phyloP scores from a whole-genome alignment of 495 filamentous ascomycete genomes.

The Talaromyces trachyspermus region DNA sequence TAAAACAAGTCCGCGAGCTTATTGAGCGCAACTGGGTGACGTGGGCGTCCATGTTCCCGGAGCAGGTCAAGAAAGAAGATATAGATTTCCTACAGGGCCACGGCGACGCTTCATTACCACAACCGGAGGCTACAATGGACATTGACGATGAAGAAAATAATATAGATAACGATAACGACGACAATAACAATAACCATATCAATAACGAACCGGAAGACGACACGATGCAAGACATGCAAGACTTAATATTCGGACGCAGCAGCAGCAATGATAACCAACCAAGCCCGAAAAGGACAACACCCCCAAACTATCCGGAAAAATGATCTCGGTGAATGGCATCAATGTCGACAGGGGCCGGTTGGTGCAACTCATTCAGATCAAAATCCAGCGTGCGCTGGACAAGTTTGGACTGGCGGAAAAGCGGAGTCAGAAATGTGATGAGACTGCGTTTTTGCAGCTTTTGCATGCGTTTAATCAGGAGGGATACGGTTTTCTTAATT shows the following conservation, averaged over 20 bases:
- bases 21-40: conserved; percentile 12
- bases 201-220: conserved; percentile 8
- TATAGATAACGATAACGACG: background rate
- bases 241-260: conserved; percentile 3
- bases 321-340: conserved; percentile 4
- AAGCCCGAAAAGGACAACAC: background rate
- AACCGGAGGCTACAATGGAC: conserved; percentile 1
- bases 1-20: conserved; percentile 7
- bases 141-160: background rate
- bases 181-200: background rate
- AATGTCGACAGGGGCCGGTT: conserved; percentile 2
- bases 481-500: conserved; percentile 11
- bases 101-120: background rate
- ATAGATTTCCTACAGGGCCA: conserved; percentile 6
- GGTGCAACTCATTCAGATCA: conserved; percentile 3
- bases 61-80: conserved; percentile 7
- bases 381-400: conserved; percentile 10
- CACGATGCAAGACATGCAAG: conserved; percentile 9
- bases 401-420: conserved; percentile 4
- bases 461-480: conserved; percentile 9
- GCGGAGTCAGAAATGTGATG: conserved; percentile 10
- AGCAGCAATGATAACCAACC: too few species aligned
- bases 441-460: conserved; percentile 9
- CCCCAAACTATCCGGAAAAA: conserved; percentile 3
- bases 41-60: conserved; percentile 11